These are phyloP conservation scores for Sisymbrium irio DNA, from an alignment of 345 rosid species.

Conservation along the genomic window DNA sequence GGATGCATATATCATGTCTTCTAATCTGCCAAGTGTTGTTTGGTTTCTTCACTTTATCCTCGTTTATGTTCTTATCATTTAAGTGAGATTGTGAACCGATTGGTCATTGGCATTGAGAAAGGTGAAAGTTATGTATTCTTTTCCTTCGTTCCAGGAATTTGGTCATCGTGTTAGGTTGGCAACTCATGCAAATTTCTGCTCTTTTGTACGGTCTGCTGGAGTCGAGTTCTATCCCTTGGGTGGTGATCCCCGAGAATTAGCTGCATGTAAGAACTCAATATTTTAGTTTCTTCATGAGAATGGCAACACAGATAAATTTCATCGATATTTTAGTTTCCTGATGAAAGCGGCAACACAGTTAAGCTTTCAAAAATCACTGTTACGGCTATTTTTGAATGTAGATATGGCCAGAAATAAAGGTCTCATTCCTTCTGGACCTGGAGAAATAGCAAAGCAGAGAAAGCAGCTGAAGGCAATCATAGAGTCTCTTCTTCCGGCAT, in stretches of 20 bases:
- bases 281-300: background rate
- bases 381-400: constrained; percentile 29
- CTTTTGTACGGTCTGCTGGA: constrained; percentile 79
- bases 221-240: constrained; percentile 92
- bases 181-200: constrained; percentile 82
- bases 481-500: constrained; percentile 94
- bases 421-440: constrained; percentile 89
- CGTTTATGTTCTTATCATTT: background rate
- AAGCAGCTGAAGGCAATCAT: constrained; percentile 92
- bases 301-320: too few relatives aligned
- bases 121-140: background rate
- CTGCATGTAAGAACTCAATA: constrained; percentile 70
- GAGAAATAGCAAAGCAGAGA: constrained; percentile 85
- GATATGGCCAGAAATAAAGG: constrained; percentile 99
- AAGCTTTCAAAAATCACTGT: background rate
- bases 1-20: background rate
- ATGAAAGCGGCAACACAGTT: background rate
- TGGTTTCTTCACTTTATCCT: background rate
- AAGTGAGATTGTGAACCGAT: background rate
- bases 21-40: background rate
- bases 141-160: constrained; percentile 61
- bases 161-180: constrained; percentile 96
- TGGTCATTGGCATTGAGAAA: background rate
- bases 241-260: constrained; percentile 93
- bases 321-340: background rate